Conservation (phyloP, 345 rosid genomes). For the Melaleuca alternifolia region DNA sequence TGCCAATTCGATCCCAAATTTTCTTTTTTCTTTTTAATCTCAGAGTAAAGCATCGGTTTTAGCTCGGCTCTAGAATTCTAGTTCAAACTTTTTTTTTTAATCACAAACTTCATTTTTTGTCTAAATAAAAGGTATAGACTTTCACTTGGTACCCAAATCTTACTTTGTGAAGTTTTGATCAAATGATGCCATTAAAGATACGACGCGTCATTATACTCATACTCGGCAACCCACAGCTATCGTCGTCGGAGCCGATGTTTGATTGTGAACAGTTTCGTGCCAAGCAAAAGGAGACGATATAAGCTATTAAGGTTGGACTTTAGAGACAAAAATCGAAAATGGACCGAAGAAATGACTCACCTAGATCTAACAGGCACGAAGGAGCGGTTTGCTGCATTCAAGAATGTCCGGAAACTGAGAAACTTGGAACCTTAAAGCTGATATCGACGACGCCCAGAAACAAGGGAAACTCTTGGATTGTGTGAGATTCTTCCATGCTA, state of each 20-base stretch:
- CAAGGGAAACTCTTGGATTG: no score
- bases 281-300: background rate
- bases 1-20: no score
- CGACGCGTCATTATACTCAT: fast-evolving
- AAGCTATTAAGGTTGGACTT: background rate
- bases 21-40: no score
- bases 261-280: background rate
- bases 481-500: no score
- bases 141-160: fast-evolving
- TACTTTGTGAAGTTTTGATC: no score
- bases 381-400: background rate
- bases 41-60: background rate
- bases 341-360: background rate
- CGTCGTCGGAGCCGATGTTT: fast-evolving
- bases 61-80: background rate
- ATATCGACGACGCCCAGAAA: no score
- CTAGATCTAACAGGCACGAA: background rate
- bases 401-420: no score
- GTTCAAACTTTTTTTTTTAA: fast-evolving
- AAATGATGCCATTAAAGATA: background rate
- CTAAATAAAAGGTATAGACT: no score
- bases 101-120: no score
- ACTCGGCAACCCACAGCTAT: background rate
- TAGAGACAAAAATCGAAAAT: background rate
- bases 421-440: no score